Evolutionary conservation across 2,329 filamentous ascomycete genomes (phyloP).

Genomic region (Hymenoscyphus albidus): DNA sequence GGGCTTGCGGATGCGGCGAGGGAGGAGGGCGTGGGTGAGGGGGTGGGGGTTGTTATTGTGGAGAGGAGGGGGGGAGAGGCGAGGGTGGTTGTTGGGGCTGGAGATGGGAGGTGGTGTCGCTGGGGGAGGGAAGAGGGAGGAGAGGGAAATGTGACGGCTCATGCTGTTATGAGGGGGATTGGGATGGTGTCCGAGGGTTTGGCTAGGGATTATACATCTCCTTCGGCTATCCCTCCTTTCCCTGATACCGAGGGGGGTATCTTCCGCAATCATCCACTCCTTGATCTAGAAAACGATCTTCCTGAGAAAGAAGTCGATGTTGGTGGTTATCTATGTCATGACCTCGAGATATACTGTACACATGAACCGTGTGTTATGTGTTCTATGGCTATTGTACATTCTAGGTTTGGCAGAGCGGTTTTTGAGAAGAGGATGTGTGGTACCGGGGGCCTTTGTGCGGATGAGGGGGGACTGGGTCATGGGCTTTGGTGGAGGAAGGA

Average conservation of each 20-base stretch:
- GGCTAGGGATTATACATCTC: conserved; percentile 30
- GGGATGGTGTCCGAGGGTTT: conserved; percentile 70
- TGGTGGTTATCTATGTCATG: conserved; percentile 90
- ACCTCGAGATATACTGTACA: conserved; percentile 88
- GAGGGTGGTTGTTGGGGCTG: conserved; percentile 64
- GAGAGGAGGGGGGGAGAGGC: conserved; percentile 42
- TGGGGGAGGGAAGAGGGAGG: conserved; percentile 42
- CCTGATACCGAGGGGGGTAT: conserved; percentile 37
- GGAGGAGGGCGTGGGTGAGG: conserved; percentile 57
- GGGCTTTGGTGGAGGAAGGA: conserved; percentile 70
- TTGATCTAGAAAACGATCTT: conserved; percentile 57
- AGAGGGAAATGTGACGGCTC: conserved; percentile 74
- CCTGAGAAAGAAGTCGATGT: conserved; percentile 58
- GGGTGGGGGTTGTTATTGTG: conserved; percentile 72
- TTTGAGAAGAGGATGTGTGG: conserved; percentile 75
- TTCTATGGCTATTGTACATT: conserved; percentile 93
- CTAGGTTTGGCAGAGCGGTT: conserved; percentile 80
- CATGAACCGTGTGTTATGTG: conserved; percentile 97
- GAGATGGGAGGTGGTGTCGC: conserved; percentile 68
- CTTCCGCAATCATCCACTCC: conserved; percentile 65
- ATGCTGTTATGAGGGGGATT: conserved; percentile 73
- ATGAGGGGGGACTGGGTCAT: conserved; percentile 60
- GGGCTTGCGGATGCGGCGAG: conserved; percentile 58
- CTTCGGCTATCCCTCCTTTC: conserved; percentile 28
- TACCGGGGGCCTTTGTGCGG: conserved; percentile 79